These are phyloP conservation scores for Solanum virginianum DNA, from an alignment of 257 asterid species.

Conservation along the genomic window DNA sequence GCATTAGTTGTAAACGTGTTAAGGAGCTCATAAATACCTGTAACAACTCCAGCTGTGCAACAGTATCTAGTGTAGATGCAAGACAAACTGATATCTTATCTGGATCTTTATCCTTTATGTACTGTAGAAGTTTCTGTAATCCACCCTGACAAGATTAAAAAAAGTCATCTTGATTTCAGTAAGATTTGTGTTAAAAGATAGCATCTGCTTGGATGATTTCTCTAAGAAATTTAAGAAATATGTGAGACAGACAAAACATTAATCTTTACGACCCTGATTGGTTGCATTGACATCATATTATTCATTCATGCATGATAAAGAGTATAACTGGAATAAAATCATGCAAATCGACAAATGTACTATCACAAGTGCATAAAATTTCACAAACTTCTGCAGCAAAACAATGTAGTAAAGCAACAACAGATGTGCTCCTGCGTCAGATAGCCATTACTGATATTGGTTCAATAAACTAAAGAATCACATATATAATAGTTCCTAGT, in stretches of 20 bases:
- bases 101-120: conserved; percentile 68
- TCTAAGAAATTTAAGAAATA: background rate
- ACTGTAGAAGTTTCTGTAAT: conserved; percentile 55
- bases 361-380: background rate
- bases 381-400: background rate
- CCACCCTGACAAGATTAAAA: conserved; percentile 53
- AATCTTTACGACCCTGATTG: background rate
- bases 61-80: conserved; percentile 68
- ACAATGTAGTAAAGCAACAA: background rate
- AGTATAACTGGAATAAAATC: background rate
- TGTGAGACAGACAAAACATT: background rate
- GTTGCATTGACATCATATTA: background rate
- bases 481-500: background rate
- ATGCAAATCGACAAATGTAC: background rate
- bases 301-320: background rate
- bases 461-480: background rate
- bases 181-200: background rate
- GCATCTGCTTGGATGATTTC: background rate
- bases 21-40: conserved; percentile 45
- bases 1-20: background rate
- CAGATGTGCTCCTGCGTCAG: background rate
- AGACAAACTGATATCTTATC: conserved; percentile 79
- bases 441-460: background rate
- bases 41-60: conserved; percentile 82
- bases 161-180: background rate